Evolutionary conservation across 148 eudicot species (phyloP), one percentile per base, ranked within the genome.

Genomic region (Amaranthus palmeri): DNA sequence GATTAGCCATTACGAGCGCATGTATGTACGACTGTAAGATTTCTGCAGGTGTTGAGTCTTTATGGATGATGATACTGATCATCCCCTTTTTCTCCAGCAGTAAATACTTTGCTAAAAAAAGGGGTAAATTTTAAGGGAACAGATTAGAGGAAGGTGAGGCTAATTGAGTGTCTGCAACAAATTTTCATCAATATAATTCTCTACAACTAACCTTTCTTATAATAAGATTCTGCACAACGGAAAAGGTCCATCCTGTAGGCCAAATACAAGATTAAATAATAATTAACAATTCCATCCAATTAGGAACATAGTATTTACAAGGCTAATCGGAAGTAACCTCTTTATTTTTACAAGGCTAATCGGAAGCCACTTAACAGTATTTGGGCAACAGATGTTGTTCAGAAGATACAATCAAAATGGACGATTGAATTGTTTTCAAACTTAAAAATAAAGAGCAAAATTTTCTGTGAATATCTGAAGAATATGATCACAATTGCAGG

Each of bases 1-100:
- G 81, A 77, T 79, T 78, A 74, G 79, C 86, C 93, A 95, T 86
- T 71, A 91, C 90, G 71, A 95, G 92, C 14, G 93, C 97, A 77
- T 92, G 97, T 46, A 90, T 58, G 77, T 86, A 91, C 46, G 97
- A 87, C 85, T 80, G 88, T 73, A 95, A 74, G 76, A 87, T 81
- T 75, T 95, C 90, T 62, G 76, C 73, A 59, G 85, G 83, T 57
- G 84, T 67, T 7, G 99, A 89, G 71, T 89, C 93, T 79, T 83
- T 91, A 53, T 91, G 99, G 86, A 88, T 76, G 67, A 91, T 69
- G 62, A 95, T 74, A 67, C 69, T 77, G 74, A 92, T 69, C n/a
- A 25, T 77, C 60, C 89, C 90, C 25, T 83, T 88, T 65, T 75
- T 82, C 79, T 88, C 81, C 62, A 88, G 79, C 52, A 91, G 84